Conservation (phyloP, 495 filamentous ascomycete genomes). For the Friedmanniomyces simplex region DNA sequence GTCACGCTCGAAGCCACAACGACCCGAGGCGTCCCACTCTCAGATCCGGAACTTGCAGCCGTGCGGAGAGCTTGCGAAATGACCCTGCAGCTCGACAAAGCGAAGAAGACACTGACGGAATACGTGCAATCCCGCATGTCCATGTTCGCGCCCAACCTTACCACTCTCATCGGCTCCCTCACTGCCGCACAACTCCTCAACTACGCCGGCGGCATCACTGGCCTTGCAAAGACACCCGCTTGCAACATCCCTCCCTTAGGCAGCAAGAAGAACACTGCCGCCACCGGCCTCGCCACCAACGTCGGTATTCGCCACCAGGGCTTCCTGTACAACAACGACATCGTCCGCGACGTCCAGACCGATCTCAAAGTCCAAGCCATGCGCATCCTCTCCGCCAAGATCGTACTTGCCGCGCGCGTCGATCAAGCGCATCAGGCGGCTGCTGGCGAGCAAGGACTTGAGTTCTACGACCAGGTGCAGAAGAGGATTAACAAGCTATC, state of each 20-base stretch:
- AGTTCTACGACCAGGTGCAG: conserved; percentile 72
- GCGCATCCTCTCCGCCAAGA: conserved; percentile 87
- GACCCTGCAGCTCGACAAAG: conserved; percentile 74
- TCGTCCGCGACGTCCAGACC: conserved; percentile 70
- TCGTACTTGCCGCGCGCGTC: conserved; percentile 79
- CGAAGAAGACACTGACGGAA: conserved; percentile 78
- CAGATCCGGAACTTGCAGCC: conserved; percentile 58
- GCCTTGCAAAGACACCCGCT: conserved; percentile 81
- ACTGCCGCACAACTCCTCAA: conserved; percentile 95
- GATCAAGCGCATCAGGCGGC: conserved; percentile 76
- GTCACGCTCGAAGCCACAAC: conserved; percentile 93
- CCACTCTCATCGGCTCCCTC: conserved; percentile 84
- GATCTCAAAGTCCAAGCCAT: conserved; percentile 91
- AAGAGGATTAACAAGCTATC: conserved; percentile 88
- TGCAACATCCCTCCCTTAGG: conserved; percentile 88
- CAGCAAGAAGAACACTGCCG: conserved; percentile 75
- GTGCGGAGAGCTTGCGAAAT: conserved; percentile 76
- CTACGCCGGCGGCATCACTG: conserved; percentile 75
- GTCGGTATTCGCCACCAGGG: conserved; percentile 86
- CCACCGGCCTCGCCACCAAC: conserved; percentile 85
- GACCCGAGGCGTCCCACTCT: conserved; percentile 68
- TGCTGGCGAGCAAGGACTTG: conserved; percentile 73
- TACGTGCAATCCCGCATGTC: conserved; percentile 98
- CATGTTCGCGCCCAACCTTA: conserved; percentile 88
- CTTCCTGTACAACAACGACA: conserved; percentile 81